Evolutionary conservation across 345 rosid genomes (phyloP), one percentile per base, ranked within the genome.

Genomic region (Psidium friedrichsthalianum): DNA sequence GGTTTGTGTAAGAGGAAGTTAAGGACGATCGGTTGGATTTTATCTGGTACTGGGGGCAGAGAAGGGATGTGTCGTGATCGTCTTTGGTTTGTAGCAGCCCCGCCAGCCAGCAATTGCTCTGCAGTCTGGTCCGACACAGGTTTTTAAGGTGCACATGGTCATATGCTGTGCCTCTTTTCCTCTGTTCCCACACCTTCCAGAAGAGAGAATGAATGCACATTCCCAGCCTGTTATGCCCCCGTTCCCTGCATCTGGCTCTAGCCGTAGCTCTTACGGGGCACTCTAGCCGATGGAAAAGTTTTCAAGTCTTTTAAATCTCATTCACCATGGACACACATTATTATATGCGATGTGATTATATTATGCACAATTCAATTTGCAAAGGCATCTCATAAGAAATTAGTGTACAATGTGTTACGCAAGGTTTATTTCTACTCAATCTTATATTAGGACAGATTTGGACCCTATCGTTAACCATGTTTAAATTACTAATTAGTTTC

Each of bases 1-100:
- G 42, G 86, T 82, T 55, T 84, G 86, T 90, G 91, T 84, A 90
- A 85, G 85, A 80, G 88, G 57, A 82, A 81, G 88, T 86, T 85
- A 84, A 83, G 86, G 82, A 57, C 40, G 58, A 82, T 80, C 76
- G 89, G 69, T 81, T 74, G 78, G 76, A 29, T 52, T 84, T 83
- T 61, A 84, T 86, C 84, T 47, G 84, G 84, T 82, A 49, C 14
- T 13, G 44, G 59, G 8, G 32, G 22, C 24, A 69, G 78, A 69
- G 47, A 2, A 69, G 47, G 13, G 78, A 11, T 8, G 44, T 18
- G 13, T 69, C 78, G 13, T 18, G 44, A 9, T 24, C n/a, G 8
- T 6, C 25, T 40, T 6, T 13, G 11, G 57, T 52, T 82, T 51
- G 42, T 2, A 29, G 57, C 56, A 52, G 83, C 78, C 47, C 78